These are phyloP conservation scores for Plasmodium reichenowi DNA, from an alignment of 169 alveolate species.

Conservation along the genomic window DNA sequence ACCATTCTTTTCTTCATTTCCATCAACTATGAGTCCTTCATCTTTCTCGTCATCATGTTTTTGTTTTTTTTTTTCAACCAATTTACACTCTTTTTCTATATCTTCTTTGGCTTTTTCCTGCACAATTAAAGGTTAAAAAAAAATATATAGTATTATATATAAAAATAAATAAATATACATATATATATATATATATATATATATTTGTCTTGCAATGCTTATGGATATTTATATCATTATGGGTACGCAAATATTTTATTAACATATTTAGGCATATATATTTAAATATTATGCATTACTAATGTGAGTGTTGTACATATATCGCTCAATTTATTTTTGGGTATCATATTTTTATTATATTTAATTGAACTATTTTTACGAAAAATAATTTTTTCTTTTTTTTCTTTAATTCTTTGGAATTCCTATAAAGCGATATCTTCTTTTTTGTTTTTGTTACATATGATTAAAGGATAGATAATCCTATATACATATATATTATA, in stretches of 20 bases:
- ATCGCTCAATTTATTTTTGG: conserved; percentile 59
- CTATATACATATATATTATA: too few species aligned
- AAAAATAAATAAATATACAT: not conserved
- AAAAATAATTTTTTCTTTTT: not conserved
- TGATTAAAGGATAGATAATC: too few species aligned
- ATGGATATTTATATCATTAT: not conserved
- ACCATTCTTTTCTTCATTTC: conserved; percentile 19
- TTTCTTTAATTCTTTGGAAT: conserved; percentile 2
- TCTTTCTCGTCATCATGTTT: not conserved
- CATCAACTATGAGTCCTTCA: conserved; percentile 6
- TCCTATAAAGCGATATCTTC: too few species aligned
- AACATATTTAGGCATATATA: too few species aligned
- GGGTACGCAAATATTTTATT: too few species aligned
- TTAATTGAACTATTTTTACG: conserved; percentile 8
- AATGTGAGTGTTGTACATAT: conserved; percentile 67
- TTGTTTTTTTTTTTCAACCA: conserved; percentile 19
- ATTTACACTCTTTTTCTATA: conserved; percentile 31
- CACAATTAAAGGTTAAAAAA: not conserved
- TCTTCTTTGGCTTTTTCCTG: conserved; percentile 66
- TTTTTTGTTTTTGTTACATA: too few species aligned
- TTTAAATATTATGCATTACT: conserved; percentile 9
- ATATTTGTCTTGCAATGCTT: too few species aligned
- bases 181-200: not conserved
- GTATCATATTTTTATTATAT: conserved; percentile 36
- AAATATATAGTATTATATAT: not conserved